phyloP scores from a whole-genome alignment of 345 rosid genomes.

The Euphorbia lathyris region DNA sequence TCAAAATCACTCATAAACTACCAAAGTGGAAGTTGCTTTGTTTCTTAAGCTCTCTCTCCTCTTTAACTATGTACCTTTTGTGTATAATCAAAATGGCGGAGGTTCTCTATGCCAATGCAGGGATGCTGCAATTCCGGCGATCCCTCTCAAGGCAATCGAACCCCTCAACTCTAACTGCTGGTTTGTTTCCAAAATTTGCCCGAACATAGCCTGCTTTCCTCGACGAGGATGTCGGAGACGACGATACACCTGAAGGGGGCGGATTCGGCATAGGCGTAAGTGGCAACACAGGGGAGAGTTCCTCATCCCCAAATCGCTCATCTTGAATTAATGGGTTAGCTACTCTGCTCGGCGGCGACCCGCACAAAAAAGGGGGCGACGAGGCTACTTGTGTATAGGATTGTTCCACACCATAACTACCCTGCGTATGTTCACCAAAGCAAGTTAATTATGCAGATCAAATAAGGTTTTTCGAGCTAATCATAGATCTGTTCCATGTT shows the following conservation, averaged over 20 bases:
- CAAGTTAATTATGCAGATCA: not conserved
- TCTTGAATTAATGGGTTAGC: slow-evolving; percentile 96
- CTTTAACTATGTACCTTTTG: slow-evolving; percentile 26
- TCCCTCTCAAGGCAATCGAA: slow-evolving; percentile 94
- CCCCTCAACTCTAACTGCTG: slow-evolving; percentile 81
- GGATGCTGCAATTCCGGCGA: slow-evolving; percentile 64
- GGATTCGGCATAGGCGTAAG: slow-evolving; percentile 31
- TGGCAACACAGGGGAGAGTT: slow-evolving; percentile 40
- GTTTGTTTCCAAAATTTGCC: slow-evolving; percentile 75
- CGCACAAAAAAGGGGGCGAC: slow-evolving; percentile 80
- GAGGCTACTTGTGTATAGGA: slow-evolving; percentile 46
- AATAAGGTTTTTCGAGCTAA: not conserved
- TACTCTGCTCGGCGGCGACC: slow-evolving; percentile 99
- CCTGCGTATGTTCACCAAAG: slow-evolving; percentile 34
- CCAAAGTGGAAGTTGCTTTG: not conserved
- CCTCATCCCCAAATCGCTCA: slow-evolving; percentile 63
- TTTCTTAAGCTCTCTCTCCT: not conserved
- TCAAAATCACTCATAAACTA: slow-evolving; percentile 28
- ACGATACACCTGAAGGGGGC: slow-evolving; percentile 28
- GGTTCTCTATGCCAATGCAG: slow-evolving; percentile 61
- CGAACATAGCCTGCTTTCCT: slow-evolving; percentile 72
- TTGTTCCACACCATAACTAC: slow-evolving; percentile 59
- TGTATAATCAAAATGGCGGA: slow-evolving; percentile 13
- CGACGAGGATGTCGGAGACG: slow-evolving; percentile 49
- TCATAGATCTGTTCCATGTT: not conserved